Evolutionary conservation across 306 rosid species (phyloP).

Genomic region (Sindora glabra): DNA sequence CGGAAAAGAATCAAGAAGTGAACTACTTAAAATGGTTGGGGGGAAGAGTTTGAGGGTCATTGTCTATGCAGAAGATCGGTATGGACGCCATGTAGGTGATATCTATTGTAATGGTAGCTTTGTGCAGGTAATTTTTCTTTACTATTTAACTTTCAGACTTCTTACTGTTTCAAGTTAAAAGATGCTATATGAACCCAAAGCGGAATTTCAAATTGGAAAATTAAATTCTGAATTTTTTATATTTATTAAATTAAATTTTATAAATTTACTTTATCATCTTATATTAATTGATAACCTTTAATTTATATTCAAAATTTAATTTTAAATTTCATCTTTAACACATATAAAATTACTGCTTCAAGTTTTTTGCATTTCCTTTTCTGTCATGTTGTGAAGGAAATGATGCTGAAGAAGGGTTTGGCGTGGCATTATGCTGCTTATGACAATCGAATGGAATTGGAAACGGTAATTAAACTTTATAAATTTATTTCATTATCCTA

Average conservation of each 20-base stretch:
- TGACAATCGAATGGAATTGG: constrained; percentile 64
- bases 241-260: no score
- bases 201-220: no score
- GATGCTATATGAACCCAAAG: no score
- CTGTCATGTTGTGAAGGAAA: constrained; percentile 45
- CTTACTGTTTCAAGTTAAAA: no score
- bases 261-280: no score
- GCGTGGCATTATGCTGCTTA: constrained; percentile 92
- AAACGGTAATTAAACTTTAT: constrained; percentile 33
- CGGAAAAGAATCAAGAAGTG: constrained; percentile 72
- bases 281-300: no score
- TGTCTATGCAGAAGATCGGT: constrained; percentile 72
- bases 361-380: constrained; percentile 5
- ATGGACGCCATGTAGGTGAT: constrained; percentile 72
- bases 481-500: no score
- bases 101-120: constrained; percentile 58
- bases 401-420: constrained; percentile 77
- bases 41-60: constrained; percentile 73
- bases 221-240: no score
- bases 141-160: background rate
- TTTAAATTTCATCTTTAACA: no score
- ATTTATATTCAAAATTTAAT: no score
- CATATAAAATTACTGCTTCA: no score
- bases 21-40: constrained; percentile 48
- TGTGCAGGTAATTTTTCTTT: constrained; percentile 54